phyloP scores from a whole-genome alignment of 73 alveolate species.

The Effrenium voratum region DNA sequence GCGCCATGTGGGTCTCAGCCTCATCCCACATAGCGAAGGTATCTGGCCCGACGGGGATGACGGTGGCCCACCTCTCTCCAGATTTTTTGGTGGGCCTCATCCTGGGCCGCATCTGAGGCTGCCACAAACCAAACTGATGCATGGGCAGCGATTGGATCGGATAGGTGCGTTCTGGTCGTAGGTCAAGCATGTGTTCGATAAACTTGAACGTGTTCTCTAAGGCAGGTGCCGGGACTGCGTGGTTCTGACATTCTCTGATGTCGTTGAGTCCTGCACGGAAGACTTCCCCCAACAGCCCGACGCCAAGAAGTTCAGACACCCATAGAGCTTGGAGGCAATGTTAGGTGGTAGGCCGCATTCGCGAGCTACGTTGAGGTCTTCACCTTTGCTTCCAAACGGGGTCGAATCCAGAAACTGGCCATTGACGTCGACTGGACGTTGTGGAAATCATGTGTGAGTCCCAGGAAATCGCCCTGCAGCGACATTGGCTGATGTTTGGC shows the following conservation, averaged over 20 bases:
- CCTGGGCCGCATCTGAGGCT: not conserved
- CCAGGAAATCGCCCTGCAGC: not conserved
- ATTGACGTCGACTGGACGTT: not conserved
- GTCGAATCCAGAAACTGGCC: not conserved
- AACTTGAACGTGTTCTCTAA: not conserved
- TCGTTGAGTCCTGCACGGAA: not conserved
- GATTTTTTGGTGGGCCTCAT: not conserved
- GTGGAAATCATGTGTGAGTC: not conserved
- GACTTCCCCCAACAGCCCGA: not conserved
- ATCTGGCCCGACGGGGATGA: not conserved
- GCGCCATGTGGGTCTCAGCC: not conserved
- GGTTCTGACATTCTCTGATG: not conserved
- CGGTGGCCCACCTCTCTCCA: not conserved
- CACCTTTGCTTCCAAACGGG: not conserved
- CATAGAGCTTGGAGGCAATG: not conserved
- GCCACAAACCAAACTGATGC: not conserved
- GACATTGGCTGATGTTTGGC: not conserved
- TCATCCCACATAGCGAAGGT: not conserved
- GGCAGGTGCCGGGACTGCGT: not conserved
- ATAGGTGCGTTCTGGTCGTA: not conserved
- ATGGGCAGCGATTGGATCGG: not conserved
- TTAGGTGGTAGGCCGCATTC: not conserved
- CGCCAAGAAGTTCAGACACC: too few species aligned
- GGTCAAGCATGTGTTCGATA: not conserved
- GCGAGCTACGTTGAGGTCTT: not conserved